Base-by-base conservation (phyloP, 176 grass and related monocot genomes). In the Metroxylon sagu region DNA sequence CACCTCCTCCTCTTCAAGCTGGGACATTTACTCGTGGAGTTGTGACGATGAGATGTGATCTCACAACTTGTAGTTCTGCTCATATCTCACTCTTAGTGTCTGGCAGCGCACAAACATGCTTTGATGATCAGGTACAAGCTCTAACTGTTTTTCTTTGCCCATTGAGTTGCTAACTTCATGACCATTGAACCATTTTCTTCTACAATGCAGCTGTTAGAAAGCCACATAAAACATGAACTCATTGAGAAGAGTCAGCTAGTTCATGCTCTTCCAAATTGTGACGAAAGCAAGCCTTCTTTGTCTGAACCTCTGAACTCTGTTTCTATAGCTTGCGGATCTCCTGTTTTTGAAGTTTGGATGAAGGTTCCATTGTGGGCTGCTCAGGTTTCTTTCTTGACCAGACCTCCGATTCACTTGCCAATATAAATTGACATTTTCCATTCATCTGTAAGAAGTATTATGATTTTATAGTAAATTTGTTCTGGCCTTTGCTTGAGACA, bases 1-100 rank as follows among this genome's bases (percentile, higher is more conserved):
- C 51, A 62, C 68, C 80, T 49, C 87, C 78, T 35, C 67, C 78
- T 53, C 77, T 85, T 70, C 72, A 80, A 80, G 76, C 61, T 64
- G 79, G 73, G 29, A 64, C 72, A 53, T 61, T 85, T 29, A 39
- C 73, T 43, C 72, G 64, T 60, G 79, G 79, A 17, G 70, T 86
- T 68, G 79, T 86, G 71, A 86, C 79, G 54, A 90, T 90, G 82
- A 71, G 79, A 61, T 90, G 87, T 53, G 76, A 83, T 79, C 62
- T 90, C 31, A 68, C 60, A 80, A 90, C 87, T 48, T 77, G 64
- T 66, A 86, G 82, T 77, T 79, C 69, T 15, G 70, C 87, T 19
- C 69, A 83, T 5, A 57, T 85, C 54, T 85, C 87, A 48, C 72
- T 90, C 49, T 52, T 90, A 58, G 68, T 85, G 29, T 85, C 82